These are phyloP conservation scores for Ustilago crameri DNA, from an alignment of 1,284 basidiomycete species.

Conservation along the genomic window DNA sequence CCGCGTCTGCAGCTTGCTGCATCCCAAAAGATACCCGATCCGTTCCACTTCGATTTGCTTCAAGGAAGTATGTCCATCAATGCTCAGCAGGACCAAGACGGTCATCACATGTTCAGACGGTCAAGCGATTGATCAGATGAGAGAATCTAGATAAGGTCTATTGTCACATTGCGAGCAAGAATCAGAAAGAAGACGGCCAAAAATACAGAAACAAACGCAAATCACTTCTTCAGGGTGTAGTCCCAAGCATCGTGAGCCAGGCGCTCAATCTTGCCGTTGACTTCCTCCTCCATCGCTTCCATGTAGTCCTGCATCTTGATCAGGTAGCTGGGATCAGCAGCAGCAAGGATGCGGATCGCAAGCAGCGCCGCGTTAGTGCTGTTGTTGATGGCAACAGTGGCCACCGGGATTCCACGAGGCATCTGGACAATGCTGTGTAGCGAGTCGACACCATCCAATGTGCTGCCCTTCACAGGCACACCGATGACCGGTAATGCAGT, in stretches of 20 bases:
- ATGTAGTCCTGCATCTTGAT: slow-evolving; percentile 81
- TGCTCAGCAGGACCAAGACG: too few species aligned
- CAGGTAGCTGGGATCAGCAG: slow-evolving; percentile 77
- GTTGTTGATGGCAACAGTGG: slow-evolving; percentile 97
- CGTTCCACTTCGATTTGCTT: too few species aligned
- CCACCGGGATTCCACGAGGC: slow-evolving; percentile 96
- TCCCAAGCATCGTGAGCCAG: slow-evolving; percentile 88
- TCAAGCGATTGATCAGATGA: too few species aligned
- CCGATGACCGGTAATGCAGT: slow-evolving; percentile 93
- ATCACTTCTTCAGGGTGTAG: slow-evolving; percentile 57
- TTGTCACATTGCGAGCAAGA: too few species aligned
- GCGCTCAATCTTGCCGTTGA: slow-evolving; percentile 82
- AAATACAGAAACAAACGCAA: neutral
- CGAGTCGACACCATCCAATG: slow-evolving; percentile 93
- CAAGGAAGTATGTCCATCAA: too few species aligned
- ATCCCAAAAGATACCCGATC: too few species aligned
- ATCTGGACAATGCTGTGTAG: slow-evolving; percentile 98
- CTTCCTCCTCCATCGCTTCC: slow-evolving; percentile 80
- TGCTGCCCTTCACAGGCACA: slow-evolving; percentile 94
- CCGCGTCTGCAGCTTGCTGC: too few species aligned
- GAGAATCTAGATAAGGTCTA: too few species aligned
- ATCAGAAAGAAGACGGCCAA: too few species aligned
- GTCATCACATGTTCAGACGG: too few species aligned
- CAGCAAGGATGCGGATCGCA: slow-evolving; percentile 84
- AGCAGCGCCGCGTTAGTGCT: slow-evolving; percentile 92